Evolutionary conservation across 2,329 filamentous ascomycete species (phyloP), one percentile per base, ranked within the genome.

Genomic region (Curvularia sp.): DNA sequence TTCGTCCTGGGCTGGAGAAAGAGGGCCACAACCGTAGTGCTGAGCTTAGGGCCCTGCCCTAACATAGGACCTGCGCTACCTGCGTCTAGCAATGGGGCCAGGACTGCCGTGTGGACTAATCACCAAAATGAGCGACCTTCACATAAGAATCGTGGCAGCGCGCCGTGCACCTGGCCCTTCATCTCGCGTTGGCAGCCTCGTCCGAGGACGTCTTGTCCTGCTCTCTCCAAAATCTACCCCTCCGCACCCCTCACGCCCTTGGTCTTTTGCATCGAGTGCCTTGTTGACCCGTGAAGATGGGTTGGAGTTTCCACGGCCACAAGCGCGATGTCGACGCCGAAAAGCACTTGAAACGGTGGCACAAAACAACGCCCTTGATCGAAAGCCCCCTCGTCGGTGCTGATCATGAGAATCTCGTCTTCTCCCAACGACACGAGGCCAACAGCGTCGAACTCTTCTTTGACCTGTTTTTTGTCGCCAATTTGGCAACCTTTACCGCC

Each of bases 381-480:
- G 75, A 76, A 57, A 72, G 71, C 20, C 76, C 75, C 20, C 66
- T 77, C 22, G 63, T 60, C 7, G 76, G 76, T 35, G 76, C 76
- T 57, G 74, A 77, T 50, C 66, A 73, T 44, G 67, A 76, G 41
- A 57, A 68, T 2, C 70, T 76, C 39, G 73, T 77, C 48, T 77
- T 78, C 53, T 72, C 70, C 24, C 75, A 78, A 60, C 67, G 75
- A 9, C 74, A 77, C 57, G 76, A 78, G 63, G 76, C 76, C n/a
- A 76, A 74, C 53, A 73, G 74, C 26, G 64, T 75, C 18, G 76
- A 78, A 52, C 66, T 78, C 7, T 78, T 77, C 61, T 78, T 77
- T 43, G 68, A 71, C 51, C 52, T 71, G 15, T 71, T 71, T 61
- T 71, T 71, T 51, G 68, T 70, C 18, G 76, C 76, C 44, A 78